These are phyloP conservation scores for Candida saitoana DNA, from an alignment of 805 yeast genomes.

Conservation along the genomic window DNA sequence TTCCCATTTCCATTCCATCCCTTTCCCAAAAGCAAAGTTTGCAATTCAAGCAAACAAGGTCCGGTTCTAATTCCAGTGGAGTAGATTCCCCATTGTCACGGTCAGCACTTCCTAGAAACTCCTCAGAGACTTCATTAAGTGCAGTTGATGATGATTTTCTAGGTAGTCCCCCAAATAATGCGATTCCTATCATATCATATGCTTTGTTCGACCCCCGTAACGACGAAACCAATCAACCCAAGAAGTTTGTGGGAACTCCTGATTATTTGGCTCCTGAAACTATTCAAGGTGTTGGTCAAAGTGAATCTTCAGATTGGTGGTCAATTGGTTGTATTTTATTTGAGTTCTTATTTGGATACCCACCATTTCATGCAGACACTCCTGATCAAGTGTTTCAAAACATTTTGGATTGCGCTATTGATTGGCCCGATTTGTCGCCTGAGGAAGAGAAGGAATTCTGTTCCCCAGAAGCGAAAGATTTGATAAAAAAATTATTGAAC, in stretches of 20 bases:
- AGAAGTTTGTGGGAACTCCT: conserved; percentile 91
- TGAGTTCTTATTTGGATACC: conserved; percentile 87
- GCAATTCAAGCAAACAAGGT: conserved; percentile 7
- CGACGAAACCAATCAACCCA: conserved; percentile 37
- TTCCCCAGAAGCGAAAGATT: conserved; percentile 66
- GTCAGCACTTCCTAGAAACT: conserved; percentile 45
- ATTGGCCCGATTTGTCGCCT: conserved; percentile 73
- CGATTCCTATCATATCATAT: conserved; percentile 27
- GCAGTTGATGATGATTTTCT: conserved; percentile 48
- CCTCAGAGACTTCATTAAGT: conserved; percentile 57
- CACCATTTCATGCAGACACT: conserved; percentile 85
- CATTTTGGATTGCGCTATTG: conserved; percentile 66
- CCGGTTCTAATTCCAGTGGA: conserved; percentile 37
- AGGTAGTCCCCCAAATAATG: conserved; percentile 22
- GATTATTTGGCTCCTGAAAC: conserved; percentile 98
- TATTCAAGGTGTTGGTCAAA: conserved; percentile 77
- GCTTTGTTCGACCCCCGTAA: conserved; percentile 75
- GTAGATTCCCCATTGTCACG: conserved; percentile 47
- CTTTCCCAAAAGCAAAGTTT: conserved; percentile 2
- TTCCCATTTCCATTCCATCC: not conserved
- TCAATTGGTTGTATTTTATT: conserved; percentile 92
- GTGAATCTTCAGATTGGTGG: conserved; percentile 97
- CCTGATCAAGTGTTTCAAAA: conserved; percentile 81
- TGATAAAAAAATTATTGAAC: conserved; percentile 59
- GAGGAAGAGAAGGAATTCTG: conserved; percentile 53